A percentile compares a stretch with the other conserved stretches of the same genome.
Evolutionary conservation across 139 green algal genomes (phyloP).

Genomic region (Chlorella sp.): DNA sequence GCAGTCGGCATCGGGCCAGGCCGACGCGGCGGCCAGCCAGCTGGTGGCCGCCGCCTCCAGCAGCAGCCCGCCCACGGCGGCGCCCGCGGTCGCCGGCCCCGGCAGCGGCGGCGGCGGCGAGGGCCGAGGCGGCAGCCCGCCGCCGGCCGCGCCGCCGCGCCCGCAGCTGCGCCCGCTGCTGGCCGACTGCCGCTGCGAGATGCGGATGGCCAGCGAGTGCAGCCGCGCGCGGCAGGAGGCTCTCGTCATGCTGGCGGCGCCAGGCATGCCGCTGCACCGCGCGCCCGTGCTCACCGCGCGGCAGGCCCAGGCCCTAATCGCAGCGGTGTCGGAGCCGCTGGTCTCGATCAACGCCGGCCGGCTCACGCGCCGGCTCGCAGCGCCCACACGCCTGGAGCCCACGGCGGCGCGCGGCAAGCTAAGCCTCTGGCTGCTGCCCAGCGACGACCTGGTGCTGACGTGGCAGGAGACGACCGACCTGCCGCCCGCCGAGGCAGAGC

Average conservation of each 20-base stretch:
- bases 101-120: too few species aligned
- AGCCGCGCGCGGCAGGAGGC: conserved; percentile 31
- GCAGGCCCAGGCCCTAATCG: conserved; percentile 27
- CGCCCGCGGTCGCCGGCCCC: too few species aligned
- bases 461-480: conserved; percentile 21
- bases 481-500: background rate
- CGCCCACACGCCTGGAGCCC: conserved; percentile 27
- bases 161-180: conserved; percentile 10
- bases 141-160: too few species aligned
- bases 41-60: too few species aligned
- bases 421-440: conserved; percentile 40
- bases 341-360: conserved; percentile 29
- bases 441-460: conserved; percentile 37
- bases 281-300: conserved; percentile 30
- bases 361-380: conserved; percentile 27
- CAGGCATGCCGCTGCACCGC: conserved; percentile 26
- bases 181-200: conserved; percentile 37
- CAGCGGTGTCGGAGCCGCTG: conserved; percentile 37
- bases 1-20: too few species aligned
- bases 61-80: too few species aligned
- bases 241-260: conserved; percentile 28
- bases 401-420: conserved; percentile 21
- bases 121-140: too few species aligned
- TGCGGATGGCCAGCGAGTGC: conserved; percentile 5
- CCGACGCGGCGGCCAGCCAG: too few species aligned